Evolutionary conservation across 2,329 filamentous ascomycete genomes (phyloP).

Genomic region (Coniochaeta sp.): DNA sequence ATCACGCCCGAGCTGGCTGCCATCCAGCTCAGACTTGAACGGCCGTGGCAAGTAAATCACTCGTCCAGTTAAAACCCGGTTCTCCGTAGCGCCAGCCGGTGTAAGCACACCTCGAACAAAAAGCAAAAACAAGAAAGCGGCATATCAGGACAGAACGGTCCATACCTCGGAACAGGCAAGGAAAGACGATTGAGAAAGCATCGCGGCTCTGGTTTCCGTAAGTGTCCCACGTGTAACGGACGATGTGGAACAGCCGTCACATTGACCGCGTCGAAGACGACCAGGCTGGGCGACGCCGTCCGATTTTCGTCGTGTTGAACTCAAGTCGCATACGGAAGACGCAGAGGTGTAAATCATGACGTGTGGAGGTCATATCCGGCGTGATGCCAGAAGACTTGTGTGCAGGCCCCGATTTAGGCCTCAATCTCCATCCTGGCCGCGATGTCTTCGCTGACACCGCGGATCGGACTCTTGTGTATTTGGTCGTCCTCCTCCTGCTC

Average conservation of each 20-base stretch:
- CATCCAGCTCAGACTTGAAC: neutral
- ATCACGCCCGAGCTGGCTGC: neutral
- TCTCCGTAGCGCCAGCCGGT: neutral
- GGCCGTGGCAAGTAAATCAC: neutral
- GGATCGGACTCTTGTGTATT: slow-evolving; percentile 32
- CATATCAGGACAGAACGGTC: neutral
- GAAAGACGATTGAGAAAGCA: neutral
- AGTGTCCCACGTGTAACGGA: neutral
- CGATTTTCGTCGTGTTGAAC: no score
- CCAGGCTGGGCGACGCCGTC: no score
- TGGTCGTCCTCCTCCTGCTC: slow-evolving; percentile 26
- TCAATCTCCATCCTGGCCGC: slow-evolving; percentile 57
- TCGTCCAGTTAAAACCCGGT: neutral
- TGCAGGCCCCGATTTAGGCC: slow-evolving; percentile 5
- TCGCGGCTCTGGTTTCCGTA: neutral
- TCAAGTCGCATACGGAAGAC: no score
- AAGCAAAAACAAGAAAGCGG: neutral
- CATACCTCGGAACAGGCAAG: neutral
- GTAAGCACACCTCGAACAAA: neutral
- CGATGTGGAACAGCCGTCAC: no score
- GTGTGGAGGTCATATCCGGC: neutral
- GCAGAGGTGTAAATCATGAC: neutral
- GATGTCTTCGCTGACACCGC: slow-evolving; percentile 56
- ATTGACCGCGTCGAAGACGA: no score
- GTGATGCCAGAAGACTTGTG: neutral